Percentiles rank a stretch among this genome's conserved stretches.
phyloP scores from a whole-genome alignment of 371 early-diverging fungal species.

The Actinomortierella ambigua region DNA sequence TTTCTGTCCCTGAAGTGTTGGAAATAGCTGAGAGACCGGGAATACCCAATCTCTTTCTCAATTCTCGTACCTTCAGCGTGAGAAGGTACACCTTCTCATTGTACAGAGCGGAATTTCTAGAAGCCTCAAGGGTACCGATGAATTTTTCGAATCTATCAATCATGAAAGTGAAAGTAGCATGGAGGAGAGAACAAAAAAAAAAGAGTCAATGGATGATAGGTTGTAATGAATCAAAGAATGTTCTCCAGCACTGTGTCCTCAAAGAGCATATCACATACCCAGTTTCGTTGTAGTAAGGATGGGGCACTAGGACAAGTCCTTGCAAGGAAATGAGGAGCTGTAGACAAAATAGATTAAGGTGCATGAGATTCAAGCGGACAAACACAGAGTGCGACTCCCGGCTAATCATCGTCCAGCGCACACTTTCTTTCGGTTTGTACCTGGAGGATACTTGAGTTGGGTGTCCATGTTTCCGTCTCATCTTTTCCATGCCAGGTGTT shows the following conservation, averaged over 20 bases:
- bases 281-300: slow-evolving; percentile 62
- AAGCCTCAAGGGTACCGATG: slow-evolving; percentile 52
- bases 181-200: too few relatives aligned
- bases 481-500: slow-evolving; percentile 62
- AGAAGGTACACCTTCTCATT: slow-evolving; percentile 58
- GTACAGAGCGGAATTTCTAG: slow-evolving; percentile 48
- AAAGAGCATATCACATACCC: slow-evolving; percentile 40
- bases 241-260: too few relatives aligned
- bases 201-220: too few relatives aligned
- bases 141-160: slow-evolving; percentile 46
- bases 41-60: too few relatives aligned
- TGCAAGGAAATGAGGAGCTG: slow-evolving; percentile 57
- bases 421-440: slow-evolving; percentile 25
- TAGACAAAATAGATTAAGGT: background rate
- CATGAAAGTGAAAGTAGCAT: too few relatives aligned
- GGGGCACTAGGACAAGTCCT: slow-evolving; percentile 54
- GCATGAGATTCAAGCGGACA: too few relatives aligned
- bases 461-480: slow-evolving; percentile 56
- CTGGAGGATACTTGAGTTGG: slow-evolving; percentile 51
- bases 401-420: too few relatives aligned
- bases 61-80: slow-evolving; percentile 36
- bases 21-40: too few relatives aligned
- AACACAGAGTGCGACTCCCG: too few relatives aligned
- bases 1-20: too few relatives aligned
- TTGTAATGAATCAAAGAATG: too few relatives aligned